Evolutionary conservation across 345 rosid genomes (phyloP), one percentile per base, ranked within the genome.

Genomic region (Melaleuca alternifolia): DNA sequence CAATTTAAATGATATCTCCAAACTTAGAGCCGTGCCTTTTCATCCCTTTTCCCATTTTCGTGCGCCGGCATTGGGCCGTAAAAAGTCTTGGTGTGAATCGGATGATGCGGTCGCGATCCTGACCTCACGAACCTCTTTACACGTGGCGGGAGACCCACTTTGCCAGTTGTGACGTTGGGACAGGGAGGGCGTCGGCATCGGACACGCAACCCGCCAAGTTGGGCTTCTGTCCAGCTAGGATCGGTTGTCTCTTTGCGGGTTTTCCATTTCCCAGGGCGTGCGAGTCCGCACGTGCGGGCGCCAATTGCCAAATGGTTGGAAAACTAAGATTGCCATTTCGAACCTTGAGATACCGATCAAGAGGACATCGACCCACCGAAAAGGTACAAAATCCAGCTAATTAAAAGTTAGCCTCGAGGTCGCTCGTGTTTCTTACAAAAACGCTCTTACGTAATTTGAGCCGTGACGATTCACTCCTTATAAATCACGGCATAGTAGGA

Each of bases 231-330:
- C 61, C 44, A 51, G 87, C 51, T 56, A 26, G 46, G 86, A 87
- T 88, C 84, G 85, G 92, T 12, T 86, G 91, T 89, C 88, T 48
- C 87, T 77, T 88, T 77, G 50, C 46, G 11, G 24, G 50, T 6
- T 16, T 16, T 14, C 46, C 24, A 75, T 83, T 87, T 61, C 53
- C 18, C 16, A 85, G 87, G 76, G 85, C 84, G 76, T 53, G 88
- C 48, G 86, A 87, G 54, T 44, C 89, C 89, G 84, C 88, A 85
- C 86, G 90, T 89, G 90, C 90, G 56, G 10, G 76, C 21, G 44
- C 16, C 44, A 7, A 16, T 3, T 21, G 20, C 23, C 44, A 9
- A 15, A 30, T 2, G 15, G 44, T 8, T 62, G 37, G 44, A 8
- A 13, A 28, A 2, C 13, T 6, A 13, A 51, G 41, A 41, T 41